Evolutionary conservation across 208 protist species (phyloP).

Genomic region (Leishmania amazonensis): DNA sequence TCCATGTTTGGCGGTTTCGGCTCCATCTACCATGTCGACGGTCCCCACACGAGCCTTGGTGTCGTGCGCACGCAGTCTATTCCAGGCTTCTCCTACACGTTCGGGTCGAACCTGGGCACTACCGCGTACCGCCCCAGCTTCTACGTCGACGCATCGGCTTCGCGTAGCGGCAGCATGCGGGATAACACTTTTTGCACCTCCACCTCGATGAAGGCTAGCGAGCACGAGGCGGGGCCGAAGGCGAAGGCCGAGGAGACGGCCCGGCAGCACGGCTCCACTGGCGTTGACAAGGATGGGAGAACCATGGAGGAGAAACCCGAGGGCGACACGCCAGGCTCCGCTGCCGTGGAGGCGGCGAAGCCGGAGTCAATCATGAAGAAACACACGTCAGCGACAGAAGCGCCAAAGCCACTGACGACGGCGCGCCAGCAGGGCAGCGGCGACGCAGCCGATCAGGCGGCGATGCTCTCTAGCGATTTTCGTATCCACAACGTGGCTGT

Average conservation of each 20-base stretch:
- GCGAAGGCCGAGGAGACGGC: conserved; percentile 1
- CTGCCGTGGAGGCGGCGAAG: not conserved
- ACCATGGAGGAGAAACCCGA: not conserved
- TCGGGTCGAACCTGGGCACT: conserved; percentile 31
- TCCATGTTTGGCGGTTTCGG: conserved; percentile 33
- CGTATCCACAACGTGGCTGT: conserved; percentile 31
- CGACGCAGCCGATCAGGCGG: conserved; percentile 2
- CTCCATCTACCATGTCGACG: conserved; percentile 41
- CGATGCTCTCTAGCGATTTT: conserved; percentile 27
- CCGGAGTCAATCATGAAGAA: conserved; percentile 29
- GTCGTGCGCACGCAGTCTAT: conserved; percentile 42
- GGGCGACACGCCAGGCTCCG: not conserved
- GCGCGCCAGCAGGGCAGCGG: conserved; percentile 3
- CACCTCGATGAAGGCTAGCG: conserved; percentile 13
- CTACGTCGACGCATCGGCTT: conserved; percentile 3
- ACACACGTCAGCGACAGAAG: conserved; percentile 15
- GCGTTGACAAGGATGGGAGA: conserved; percentile 23
- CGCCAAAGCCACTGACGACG: conserved; percentile 24
- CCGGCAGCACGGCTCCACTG: conserved; percentile 11
- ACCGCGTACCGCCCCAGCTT: conserved; percentile 19
- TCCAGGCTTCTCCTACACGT: conserved; percentile 48
- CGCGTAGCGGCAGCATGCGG: conserved; percentile 4
- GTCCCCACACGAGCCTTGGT: conserved; percentile 39
- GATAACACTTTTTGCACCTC: conserved; percentile 27
- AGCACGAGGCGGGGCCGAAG: conserved; percentile 2